A percentile compares a stretch with the other conserved stretches of the same genome.
These are phyloP conservation scores for Saturnispora diversa DNA, from an alignment of 805 yeast genomes.

Conservation along the genomic window DNA sequence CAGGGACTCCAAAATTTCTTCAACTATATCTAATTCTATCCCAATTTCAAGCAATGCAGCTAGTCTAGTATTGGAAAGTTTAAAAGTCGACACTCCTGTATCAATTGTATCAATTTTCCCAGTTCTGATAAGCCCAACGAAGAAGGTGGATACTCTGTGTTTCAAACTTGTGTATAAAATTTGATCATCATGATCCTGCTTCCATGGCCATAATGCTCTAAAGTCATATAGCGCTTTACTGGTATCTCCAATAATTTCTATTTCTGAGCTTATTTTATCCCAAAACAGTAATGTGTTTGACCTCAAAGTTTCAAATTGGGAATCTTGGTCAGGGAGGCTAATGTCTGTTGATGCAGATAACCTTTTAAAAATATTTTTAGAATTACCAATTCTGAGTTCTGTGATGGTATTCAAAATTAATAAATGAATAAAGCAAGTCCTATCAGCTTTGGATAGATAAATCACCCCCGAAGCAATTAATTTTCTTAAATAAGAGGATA, in stretches of 20 bases:
- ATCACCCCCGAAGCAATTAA: constrained; percentile 82
- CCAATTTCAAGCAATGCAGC: constrained; percentile 1
- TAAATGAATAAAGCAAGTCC: constrained; percentile 47
- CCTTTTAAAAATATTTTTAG: constrained; percentile 26
- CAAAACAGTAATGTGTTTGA: not conserved
- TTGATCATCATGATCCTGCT: not conserved
- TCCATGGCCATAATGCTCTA: constrained; percentile 9
- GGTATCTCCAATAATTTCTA: not conserved
- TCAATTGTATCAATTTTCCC: constrained; percentile 1
- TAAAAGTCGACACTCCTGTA: not conserved
- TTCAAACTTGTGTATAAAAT: constrained; percentile 4
- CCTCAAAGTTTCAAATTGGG: not conserved
- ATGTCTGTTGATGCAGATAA: constrained; percentile 24
- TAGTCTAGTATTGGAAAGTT: not conserved
- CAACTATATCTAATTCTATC: constrained; percentile 5
- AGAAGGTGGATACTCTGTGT: not conserved
- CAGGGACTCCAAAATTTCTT: constrained; percentile 1
- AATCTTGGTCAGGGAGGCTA: constrained; percentile 1
- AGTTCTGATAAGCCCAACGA: not conserved
- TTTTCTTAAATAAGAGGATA: constrained; percentile 66
- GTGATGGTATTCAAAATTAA: constrained; percentile 52
- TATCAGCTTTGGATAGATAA: constrained; percentile 45
- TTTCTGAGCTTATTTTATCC: constrained; percentile 2
- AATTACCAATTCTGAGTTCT: constrained; percentile 36
- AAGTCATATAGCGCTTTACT: not conserved